These are phyloP conservation scores for Closterium sp. DNA, from an alignment of 139 green algal genomes.

Conservation along the genomic window DNA sequence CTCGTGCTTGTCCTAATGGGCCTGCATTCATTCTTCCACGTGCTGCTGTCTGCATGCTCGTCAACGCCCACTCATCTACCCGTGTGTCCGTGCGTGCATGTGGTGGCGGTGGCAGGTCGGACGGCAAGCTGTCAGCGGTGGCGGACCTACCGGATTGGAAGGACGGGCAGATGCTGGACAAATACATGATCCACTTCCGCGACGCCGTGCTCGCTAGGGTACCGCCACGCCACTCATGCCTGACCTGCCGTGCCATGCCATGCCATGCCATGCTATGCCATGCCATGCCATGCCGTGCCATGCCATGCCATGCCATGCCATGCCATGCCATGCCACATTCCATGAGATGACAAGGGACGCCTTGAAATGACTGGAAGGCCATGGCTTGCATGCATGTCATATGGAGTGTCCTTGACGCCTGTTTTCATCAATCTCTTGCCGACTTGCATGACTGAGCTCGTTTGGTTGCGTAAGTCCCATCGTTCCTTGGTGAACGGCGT, in stretches of 20 bases:
- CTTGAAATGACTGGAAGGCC: not conserved
- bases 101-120: not conserved
- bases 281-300: too few relatives aligned
- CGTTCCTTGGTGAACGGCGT: not conserved
- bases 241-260: not conserved
- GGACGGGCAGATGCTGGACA: not conserved
- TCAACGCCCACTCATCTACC: too few relatives aligned
- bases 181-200: not conserved
- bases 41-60: too few relatives aligned
- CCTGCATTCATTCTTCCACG: too few relatives aligned
- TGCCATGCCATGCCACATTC: too few relatives aligned
- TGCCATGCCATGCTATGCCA: not conserved
- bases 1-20: too few relatives aligned
- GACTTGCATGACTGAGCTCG: not conserved
- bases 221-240: not conserved
- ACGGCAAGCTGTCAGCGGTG: not conserved
- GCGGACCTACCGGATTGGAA: not conserved
- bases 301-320: too few relatives aligned
- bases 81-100: not conserved
- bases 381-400: not conserved
- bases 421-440: not conserved
- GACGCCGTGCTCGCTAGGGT: not conserved
- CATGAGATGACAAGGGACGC: too few relatives aligned
- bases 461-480: not conserved
- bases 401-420: not conserved